Base-by-base conservation (phyloP, 2,329 filamentous ascomycete species). In the Podosphaera fusca region DNA sequence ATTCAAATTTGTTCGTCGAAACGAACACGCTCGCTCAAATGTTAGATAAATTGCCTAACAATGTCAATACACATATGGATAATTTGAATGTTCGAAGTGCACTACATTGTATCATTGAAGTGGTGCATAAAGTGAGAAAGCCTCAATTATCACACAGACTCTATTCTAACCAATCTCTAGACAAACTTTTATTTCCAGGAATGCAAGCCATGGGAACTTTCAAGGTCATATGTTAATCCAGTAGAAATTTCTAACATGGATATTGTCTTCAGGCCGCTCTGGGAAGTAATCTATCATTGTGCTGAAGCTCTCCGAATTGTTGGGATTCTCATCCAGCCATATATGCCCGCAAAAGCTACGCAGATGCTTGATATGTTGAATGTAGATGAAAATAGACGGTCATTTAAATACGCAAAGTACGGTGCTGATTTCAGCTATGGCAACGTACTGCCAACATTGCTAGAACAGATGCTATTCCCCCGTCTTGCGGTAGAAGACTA, bases 301-400 rank as follows among this genome's bases (percentile, higher is more conserved):
- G 78, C 82, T 7, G 92, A 98, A 70, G 78, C 84, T 3, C 68
- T 95, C 52, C 83, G 92, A 42, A 79, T 95, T 31, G 73, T 75
- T 0, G 87, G 82, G 12, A 95, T 98, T 63, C 73, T 96, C 52
- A 72, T 98, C 50, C 89, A 95, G 68, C 88, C 92, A 1, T 86
- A 89, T 65, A 94, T 98, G 77, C 92, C 92, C 0, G 74, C 72
- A 46, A 94, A 94, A 69, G 78, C 87, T 52, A 70, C 70, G 9
- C 72, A 79, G 61, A 69, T 95, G 36, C 76, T 98, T 0, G 84
- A 95, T 67, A 77, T 83, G 64, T 72, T 98, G 7, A 83, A 85
- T 1, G 88, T 98, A 3, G 70, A 73, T 2, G 67, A 72, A 7
- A 73, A 77, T 8, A 77, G 76, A 56, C 76, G 90, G 58, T 76